Base-by-base conservation (phyloP, 2,329 filamentous ascomycete genomes). In the Ceratocystis colombiana region DNA sequence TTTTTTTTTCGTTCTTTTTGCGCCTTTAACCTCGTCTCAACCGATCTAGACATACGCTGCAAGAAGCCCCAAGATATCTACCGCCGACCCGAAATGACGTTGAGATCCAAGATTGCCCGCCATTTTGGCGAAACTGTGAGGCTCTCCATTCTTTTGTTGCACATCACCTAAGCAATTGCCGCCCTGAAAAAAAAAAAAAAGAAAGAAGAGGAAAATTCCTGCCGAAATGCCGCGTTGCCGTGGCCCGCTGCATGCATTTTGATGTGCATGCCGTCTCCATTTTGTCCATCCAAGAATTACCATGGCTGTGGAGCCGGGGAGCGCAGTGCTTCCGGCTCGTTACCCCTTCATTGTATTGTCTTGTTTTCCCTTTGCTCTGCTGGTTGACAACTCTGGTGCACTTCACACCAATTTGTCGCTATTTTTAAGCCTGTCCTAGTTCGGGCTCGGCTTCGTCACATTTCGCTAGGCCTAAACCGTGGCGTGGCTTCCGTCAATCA, bases 81-180 rank as follows among this genome's bases (percentile, higher is more conserved):
- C 30, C 22, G 28, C 53, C 53, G 10, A 15, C 10, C 37, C 45
- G 48, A 53, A 33, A 73, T 73, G 72, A 72, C 72, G 33, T 72
- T 74, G 67, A 70, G 73, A 41, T 68, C 66, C 62, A 73, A 74
- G 37, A 76, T 80, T 73, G 78, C 77, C 66, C 78, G 78, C 73
- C 77, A 78, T 64, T 78, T 80, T 70, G 78, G 78, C 72, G 78
- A 79, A 70, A 76, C 77, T 70, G 77, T 79, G 76, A 71, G 77
- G 48, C 48, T 64, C 22, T 33, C 45, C 17, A 33, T 63, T 48
- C 46, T 65, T 75, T 73, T 57, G 37, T 41, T 41, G 53, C 53
- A 20, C 53, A 17, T 25, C 53, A 33, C 53, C 53, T 57, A 25
- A 22, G n/a, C 7, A 53, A 15, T 41, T 25, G 48, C n/a, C 10